phyloP scores from a whole-genome alignment of 179 eudicot species.

The Sideroxylon spinosum region DNA sequence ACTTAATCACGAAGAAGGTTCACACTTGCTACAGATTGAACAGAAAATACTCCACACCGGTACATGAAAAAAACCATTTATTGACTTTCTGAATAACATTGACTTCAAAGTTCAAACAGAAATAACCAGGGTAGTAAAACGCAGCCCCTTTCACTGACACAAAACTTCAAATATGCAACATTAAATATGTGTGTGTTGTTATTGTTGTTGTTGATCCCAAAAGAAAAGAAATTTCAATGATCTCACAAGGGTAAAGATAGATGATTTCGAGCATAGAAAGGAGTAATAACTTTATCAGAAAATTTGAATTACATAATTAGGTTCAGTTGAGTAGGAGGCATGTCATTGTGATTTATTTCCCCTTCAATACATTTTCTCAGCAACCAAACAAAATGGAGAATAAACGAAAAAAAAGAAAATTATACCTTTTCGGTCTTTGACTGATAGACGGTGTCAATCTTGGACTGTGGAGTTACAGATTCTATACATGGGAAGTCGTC shows the following conservation, averaged over 20 bases:
- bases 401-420: neutral
- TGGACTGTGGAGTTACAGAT: slow-evolving; percentile 85
- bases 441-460: slow-evolving; percentile 76
- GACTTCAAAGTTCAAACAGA: neutral
- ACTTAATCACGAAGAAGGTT: neutral
- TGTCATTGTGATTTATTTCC: neutral
- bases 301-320: neutral
- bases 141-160: neutral
- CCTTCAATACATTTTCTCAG: neutral
- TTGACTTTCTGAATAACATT: neutral
- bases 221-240: neutral
- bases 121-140: neutral
- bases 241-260: neutral
- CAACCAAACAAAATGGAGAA: neutral
- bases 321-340: neutral
- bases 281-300: neutral
- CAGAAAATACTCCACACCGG: neutral
- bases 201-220: too few relatives aligned
- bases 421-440: slow-evolving; percentile 81
- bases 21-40: neutral
- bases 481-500: slow-evolving; percentile 85
- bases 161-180: neutral
- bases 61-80: neutral
- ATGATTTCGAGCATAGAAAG: neutral
- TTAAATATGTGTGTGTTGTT: neutral